These are phyloP conservation scores for Rickenella mellea DNA, from an alignment of 768 basidiomycete species.

Conservation along the genomic window DNA sequence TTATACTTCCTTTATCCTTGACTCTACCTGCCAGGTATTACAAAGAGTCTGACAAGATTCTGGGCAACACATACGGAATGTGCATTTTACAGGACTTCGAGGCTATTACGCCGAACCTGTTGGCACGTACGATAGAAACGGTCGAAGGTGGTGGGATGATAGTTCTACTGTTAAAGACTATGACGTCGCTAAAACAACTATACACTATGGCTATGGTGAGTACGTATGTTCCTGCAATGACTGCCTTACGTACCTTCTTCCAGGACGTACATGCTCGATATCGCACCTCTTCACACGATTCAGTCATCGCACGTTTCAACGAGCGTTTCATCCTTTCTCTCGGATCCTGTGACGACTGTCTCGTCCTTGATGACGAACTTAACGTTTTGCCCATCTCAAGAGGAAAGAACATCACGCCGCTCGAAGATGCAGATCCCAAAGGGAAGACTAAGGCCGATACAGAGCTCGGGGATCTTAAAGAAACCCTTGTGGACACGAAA, in stretches of 20 bases:
- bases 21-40: constrained; percentile 56
- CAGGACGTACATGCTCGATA: constrained; percentile 96
- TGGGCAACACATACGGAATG: constrained; percentile 98
- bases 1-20: not conserved
- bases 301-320: constrained; percentile 91
- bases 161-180: constrained; percentile 85
- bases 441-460: constrained; percentile 44
- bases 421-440: constrained; percentile 32
- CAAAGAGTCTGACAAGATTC: constrained; percentile 93
- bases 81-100: constrained; percentile 96
- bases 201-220: constrained; percentile 81
- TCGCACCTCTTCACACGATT: constrained; percentile 82
- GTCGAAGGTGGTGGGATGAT: constrained; percentile 93
- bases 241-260: not conserved
- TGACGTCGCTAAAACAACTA: constrained; percentile 85
- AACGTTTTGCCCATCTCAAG: constrained; percentile 94
- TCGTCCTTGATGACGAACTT: constrained; percentile 94
- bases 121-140: constrained; percentile 95
- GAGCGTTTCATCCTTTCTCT: constrained; percentile 98
- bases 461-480: constrained; percentile 72
- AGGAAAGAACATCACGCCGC: constrained; percentile 80
- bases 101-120: constrained; percentile 92
- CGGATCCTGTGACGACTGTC: constrained; percentile 84
- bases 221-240: constrained; percentile 19
- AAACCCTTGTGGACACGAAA: constrained; percentile 70